A percentile compares a stretch with the other conserved stretches of the same genome.
These are phyloP conservation scores for Gypsophila paniculata DNA, from an alignment of 179 eudicot genomes.

Conservation along the genomic window DNA sequence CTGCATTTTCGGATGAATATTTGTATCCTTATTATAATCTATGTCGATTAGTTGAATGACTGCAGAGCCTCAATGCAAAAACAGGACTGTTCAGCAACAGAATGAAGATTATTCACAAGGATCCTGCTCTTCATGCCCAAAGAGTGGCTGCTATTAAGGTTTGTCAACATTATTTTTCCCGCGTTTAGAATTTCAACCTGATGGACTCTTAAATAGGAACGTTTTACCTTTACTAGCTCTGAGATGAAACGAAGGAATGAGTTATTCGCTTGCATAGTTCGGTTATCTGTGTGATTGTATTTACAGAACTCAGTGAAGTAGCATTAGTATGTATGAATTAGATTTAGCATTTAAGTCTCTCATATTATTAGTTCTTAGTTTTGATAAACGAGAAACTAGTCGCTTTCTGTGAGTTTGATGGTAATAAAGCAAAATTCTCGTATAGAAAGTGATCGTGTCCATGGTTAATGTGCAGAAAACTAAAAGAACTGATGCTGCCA, in stretches of 20 bases:
- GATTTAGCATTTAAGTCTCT: neutral
- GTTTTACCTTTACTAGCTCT: neutral
- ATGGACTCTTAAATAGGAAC: neutral
- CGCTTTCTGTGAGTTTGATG: neutral
- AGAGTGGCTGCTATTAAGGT: constrained; percentile 97
- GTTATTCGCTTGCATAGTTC: too few species aligned
- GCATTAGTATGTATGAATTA: neutral
- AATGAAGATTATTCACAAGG: constrained; percentile 88
- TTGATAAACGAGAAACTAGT: neutral
- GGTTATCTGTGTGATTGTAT: neutral
- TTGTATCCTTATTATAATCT: constrained; percentile 44
- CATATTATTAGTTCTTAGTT: neutral
- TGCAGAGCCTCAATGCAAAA: constrained; percentile 97
- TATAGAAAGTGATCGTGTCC: neutral
- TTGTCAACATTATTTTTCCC: neutral
- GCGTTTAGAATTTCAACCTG: neutral
- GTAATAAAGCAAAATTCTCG: neutral
- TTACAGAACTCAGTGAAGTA: neutral
- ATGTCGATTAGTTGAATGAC: constrained; percentile 72
- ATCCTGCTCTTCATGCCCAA: constrained; percentile 82
- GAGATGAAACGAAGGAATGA: too few species aligned
- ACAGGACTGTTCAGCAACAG: constrained; percentile 90
- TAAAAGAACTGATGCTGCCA: constrained; percentile 65
- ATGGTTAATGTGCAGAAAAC: constrained; percentile 45
- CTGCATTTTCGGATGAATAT: neutral